These are phyloP conservation scores for Sanguinoderma infundibulare DNA, from an alignment of 1,284 basidiomycete species.

Conservation along the genomic window DNA sequence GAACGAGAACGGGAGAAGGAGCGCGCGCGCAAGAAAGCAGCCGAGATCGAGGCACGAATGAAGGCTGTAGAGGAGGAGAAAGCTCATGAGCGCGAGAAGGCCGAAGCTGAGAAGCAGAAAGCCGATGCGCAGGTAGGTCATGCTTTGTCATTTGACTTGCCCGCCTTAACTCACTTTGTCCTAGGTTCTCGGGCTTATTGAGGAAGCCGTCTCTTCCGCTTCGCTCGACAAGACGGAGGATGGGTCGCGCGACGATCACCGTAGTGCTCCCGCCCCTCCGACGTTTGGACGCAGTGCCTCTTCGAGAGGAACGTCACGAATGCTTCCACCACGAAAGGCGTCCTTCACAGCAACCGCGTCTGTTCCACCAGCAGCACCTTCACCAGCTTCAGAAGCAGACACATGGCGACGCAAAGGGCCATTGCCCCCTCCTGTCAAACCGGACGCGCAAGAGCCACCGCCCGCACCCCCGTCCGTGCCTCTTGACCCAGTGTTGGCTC, in stretches of 20 bases:
- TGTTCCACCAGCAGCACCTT: conserved; percentile 9
- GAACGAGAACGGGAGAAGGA: conserved; percentile 85
- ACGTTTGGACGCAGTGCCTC: conserved; percentile 39
- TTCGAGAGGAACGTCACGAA: conserved; percentile 30
- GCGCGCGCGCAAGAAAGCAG: conserved; percentile 84
- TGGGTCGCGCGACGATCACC: conserved; percentile 9
- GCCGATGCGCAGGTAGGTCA: conserved; percentile 31
- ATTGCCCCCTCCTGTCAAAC: conserved; percentile 31
- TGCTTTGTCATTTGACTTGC: neutral
- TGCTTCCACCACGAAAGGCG: conserved; percentile 32
- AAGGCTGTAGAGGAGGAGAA: conserved; percentile 48
- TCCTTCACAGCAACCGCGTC: conserved; percentile 31
- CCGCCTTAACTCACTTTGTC: conserved; percentile 1
- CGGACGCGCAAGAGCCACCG: conserved; percentile 28
- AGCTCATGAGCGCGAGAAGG: conserved; percentile 18
- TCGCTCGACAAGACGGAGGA: conserved; percentile 7
- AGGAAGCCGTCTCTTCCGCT: conserved; percentile 42
- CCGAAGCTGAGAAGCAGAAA: conserved; percentile 20
- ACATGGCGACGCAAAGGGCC: conserved; percentile 66
- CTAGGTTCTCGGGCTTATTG: conserved; percentile 49
- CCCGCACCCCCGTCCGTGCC: conserved; percentile 23
- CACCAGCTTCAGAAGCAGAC: conserved; percentile 46
- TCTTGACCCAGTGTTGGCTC: conserved; percentile 45
- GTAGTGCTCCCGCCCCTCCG: conserved; percentile 13
- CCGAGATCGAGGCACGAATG: conserved; percentile 81